A percentile compares a stretch with the other conserved stretches of the same genome.
Evolutionary conservation across 345 rosid species (phyloP).

Genomic region (Camelina neglecta): DNA sequence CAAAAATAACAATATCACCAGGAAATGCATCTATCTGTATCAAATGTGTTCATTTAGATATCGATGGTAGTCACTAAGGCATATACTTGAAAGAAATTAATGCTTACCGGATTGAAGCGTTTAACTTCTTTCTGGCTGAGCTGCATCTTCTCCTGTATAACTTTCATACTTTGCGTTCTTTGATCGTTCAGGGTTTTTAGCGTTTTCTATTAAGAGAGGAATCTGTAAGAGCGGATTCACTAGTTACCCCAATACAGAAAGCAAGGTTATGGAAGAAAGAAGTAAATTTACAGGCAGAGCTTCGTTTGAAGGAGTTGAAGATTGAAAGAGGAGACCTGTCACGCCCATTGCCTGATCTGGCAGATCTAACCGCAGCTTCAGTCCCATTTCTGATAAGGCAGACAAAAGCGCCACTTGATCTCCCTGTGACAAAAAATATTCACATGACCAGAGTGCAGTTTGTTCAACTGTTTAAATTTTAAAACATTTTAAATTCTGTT

Average conservation of each 20-base stretch:
- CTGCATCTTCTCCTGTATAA: slow-evolving; percentile 91
- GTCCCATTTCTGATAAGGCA: slow-evolving; percentile 98
- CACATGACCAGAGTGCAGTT: slow-evolving; percentile 20
- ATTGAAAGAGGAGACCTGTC: slow-evolving; percentile 74
- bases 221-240: slow-evolving; percentile 36
- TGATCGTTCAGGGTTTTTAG: slow-evolving; percentile 71
- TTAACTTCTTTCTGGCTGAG: slow-evolving; percentile 80
- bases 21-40: slow-evolving; percentile 97
- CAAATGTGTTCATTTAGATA: slow-evolving; percentile 27
- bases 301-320: slow-evolving; percentile 80
- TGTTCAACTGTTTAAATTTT: neutral
- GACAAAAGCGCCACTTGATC: slow-evolving; percentile 96
- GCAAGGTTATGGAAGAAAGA: slow-evolving; percentile 30
- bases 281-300: slow-evolving; percentile 62
- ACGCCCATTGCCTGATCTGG: slow-evolving; percentile 97
- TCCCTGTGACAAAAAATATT: slow-evolving; percentile 57
- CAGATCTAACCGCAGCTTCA: slow-evolving; percentile 70
- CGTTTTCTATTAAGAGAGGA: slow-evolving; percentile 62
- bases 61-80: slow-evolving; percentile 19
- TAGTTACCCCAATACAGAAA: slow-evolving; percentile 35
- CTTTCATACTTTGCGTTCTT: slow-evolving; percentile 81
- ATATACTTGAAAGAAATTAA: slow-evolving; percentile 18
- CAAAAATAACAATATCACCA: slow-evolving; percentile 94
- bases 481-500: neutral
- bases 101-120: slow-evolving; percentile 90